phyloP scores from a whole-genome alignment of 1,139 yeast genomes.

The Schwanniomyces etchellsii region DNA sequence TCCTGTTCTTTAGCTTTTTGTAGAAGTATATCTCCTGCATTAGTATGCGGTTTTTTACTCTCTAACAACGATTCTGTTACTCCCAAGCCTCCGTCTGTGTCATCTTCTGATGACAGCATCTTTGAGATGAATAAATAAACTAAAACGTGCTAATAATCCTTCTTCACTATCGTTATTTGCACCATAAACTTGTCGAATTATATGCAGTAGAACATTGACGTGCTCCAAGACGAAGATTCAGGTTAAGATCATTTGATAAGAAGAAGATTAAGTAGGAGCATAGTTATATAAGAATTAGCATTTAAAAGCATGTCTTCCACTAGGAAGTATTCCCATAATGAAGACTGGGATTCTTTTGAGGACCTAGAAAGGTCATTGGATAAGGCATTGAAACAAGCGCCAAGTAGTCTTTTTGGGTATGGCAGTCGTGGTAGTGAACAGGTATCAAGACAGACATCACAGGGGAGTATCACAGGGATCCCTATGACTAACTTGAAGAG shows the following conservation, averaged over 20 bases:
- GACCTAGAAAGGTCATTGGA: constrained; percentile 41
- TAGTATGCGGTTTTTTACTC: too few species aligned
- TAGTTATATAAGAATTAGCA: too few species aligned
- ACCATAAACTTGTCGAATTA: too few species aligned
- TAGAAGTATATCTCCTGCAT: constrained; percentile 8
- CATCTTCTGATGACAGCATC: constrained; percentile 6
- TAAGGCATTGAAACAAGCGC: constrained; percentile 36
- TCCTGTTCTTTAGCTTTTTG: neutral
- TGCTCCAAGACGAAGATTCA: too few species aligned
- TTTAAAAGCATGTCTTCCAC: constrained; percentile 9
- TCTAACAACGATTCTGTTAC: constrained; percentile 1
- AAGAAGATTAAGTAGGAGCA: too few species aligned
- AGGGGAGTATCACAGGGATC: constrained; percentile 22
- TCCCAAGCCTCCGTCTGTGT: constrained; percentile 3
- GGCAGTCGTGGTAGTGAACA: constrained; percentile 8
- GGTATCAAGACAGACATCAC: constrained; percentile 14
- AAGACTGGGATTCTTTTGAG: constrained; percentile 30
- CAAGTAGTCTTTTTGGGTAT: constrained; percentile 22
- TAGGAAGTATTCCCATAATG: constrained; percentile 12
- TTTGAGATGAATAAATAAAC: neutral
- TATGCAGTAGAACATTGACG: too few species aligned
- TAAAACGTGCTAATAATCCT: neutral
- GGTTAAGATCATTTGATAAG: too few species aligned
- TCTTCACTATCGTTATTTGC: too few species aligned
- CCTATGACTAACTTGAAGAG: constrained; percentile 20